Evolutionary conservation across 140 eudicot species (phyloP).

Genomic region (Artemisia princeps): DNA sequence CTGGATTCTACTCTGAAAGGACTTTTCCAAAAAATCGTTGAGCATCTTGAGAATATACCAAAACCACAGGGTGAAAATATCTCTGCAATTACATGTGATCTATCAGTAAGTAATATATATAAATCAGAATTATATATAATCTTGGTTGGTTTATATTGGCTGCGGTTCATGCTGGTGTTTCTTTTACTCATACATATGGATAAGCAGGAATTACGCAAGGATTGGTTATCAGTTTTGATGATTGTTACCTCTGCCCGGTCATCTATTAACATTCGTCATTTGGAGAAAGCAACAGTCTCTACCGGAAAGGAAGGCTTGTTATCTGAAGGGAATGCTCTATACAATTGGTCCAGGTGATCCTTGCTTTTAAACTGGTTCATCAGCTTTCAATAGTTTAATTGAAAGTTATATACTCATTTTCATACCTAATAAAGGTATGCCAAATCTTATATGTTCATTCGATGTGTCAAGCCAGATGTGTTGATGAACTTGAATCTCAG

Average conservation of each 20-base stretch:
- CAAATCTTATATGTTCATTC: slow-evolving; percentile 20
- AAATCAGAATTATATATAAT: not conserved
- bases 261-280: slow-evolving; percentile 87
- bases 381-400: not conserved
- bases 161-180: slow-evolving; percentile 13
- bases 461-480: slow-evolving; percentile 66
- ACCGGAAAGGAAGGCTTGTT: slow-evolving; percentile 97
- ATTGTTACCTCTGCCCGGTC: slow-evolving; percentile 97
- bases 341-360: slow-evolving; percentile 92
- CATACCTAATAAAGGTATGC: slow-evolving; percentile 1
- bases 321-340: slow-evolving; percentile 94
- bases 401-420: not conserved
- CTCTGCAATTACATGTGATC: slow-evolving; percentile 84
- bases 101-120: slow-evolving; percentile 58
- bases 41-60: slow-evolving; percentile 92
- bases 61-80: slow-evolving; percentile 97
- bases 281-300: slow-evolving; percentile 97
- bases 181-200: not conserved
- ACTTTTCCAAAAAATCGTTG: slow-evolving; percentile 84
- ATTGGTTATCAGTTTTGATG: slow-evolving; percentile 89
- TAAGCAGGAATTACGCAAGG: slow-evolving; percentile 85
- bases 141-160: slow-evolving; percentile 6
- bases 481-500: slow-evolving; percentile 93
- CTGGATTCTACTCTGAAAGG: slow-evolving; percentile 79
- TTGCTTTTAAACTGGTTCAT: slow-evolving; percentile 24